These are phyloP conservation scores for Acanthamoeba rhysodes DNA, from an alignment of 208 protist species.

Conservation along the genomic window DNA sequence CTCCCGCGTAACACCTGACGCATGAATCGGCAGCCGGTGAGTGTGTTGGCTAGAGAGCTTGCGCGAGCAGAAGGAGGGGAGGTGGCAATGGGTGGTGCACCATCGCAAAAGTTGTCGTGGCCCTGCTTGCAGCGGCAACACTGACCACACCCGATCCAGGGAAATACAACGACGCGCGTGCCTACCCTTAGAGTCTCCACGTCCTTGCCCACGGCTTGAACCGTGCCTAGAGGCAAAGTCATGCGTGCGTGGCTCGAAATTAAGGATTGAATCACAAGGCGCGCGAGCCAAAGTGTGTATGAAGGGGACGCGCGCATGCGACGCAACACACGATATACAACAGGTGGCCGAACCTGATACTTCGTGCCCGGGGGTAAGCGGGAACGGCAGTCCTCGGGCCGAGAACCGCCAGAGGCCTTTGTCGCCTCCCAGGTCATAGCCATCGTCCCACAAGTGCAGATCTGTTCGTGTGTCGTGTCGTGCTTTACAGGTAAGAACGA, in stretches of 20 bases:
- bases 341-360: not conserved
- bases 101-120: conserved; percentile 64
- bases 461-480: not conserved
- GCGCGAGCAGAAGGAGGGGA: not conserved
- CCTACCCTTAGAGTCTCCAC: not conserved
- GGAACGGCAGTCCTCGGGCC: not conserved
- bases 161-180: conserved; percentile 11
- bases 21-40: not conserved
- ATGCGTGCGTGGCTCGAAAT: not conserved
- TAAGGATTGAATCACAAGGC: not conserved
- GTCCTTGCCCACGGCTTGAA: conserved; percentile 35
- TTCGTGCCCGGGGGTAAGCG: conserved; percentile 56
- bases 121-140: conserved; percentile 40
- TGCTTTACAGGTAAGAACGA: not conserved
- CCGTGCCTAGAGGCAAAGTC: not conserved
- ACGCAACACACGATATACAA: not conserved
- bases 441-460: conserved; percentile 60
- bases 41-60: not conserved
- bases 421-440: conserved; percentile 29
- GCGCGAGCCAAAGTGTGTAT: not conserved
- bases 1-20: conserved; percentile 18
- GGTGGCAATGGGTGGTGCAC: not conserved
- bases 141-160: conserved; percentile 61
- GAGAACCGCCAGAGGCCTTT: conserved; percentile 44
- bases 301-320: too few species aligned